phyloP scores from a whole-genome alignment of 73 alveolate species.

The Paramecium sexaurelia region DNA sequence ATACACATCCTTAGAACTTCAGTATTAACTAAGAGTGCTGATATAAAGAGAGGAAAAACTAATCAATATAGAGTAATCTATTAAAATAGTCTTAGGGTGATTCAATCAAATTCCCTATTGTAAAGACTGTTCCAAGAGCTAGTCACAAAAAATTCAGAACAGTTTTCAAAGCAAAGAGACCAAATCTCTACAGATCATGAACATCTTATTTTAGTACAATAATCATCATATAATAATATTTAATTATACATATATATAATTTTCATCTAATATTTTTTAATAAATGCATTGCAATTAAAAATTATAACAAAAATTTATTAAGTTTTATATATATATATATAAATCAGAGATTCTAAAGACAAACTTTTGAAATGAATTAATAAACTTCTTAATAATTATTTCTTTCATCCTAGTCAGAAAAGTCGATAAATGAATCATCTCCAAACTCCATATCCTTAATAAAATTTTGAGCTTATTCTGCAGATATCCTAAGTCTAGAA shows the following conservation, averaged over 20 bases:
- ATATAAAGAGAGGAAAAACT: constrained; percentile 34
- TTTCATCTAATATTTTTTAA: neutral
- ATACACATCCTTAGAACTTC: constrained; percentile 87
- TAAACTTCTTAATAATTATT: neutral
- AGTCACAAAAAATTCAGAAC: constrained; percentile 64
- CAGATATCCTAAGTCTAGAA: neutral
- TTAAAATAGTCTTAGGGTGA: constrained; percentile 10
- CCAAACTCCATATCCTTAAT: constrained; percentile 4
- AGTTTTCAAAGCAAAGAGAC: constrained; percentile 68
- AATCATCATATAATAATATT: constrained; percentile 9
- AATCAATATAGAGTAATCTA: neutral
- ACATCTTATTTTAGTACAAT: constrained; percentile 4
- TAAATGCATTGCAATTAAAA: neutral
- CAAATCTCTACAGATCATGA: constrained; percentile 61
- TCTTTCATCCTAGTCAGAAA: neutral
- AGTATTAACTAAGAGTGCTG: neutral
- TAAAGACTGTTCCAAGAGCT: constrained; percentile 66
- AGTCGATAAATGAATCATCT: neutral
- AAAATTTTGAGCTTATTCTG: neutral
- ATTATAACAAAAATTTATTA: neutral
- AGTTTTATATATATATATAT: neutral
- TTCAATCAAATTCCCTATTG: constrained; percentile 70
- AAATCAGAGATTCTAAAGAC: neutral
- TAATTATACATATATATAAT: neutral
- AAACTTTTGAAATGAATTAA: neutral